Base-by-base conservation (phyloP, 2,329 filamentous ascomycete species). In the Penicillium sp. region DNA sequence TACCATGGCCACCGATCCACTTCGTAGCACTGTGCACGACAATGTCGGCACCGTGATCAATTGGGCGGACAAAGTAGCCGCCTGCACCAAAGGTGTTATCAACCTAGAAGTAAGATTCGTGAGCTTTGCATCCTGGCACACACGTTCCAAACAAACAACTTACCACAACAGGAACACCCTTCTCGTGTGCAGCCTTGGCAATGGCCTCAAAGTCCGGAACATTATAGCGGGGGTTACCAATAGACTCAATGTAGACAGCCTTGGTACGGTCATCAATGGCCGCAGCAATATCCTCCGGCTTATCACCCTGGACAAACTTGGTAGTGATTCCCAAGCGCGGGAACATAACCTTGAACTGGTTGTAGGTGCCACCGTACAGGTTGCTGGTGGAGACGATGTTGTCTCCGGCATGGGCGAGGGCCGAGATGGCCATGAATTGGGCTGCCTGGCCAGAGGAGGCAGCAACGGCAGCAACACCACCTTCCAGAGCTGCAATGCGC, bases 61-160 rank as follows among this genome's bases (percentile, higher is more conserved):
- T 91, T 35, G 90, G 90, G 6, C 85, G 82, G 59, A 84, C 76
- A 68, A 88, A 94, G 77, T 87, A 96, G 44, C 91, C 90, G 52
- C 90, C 90, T 12, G 90, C 90, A 42, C 90, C 91, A 62, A 96
- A 96, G 7, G 90, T 96, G 76, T 96, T 96, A 74, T 96, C 90
- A 43, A 91, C 85, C 78, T 86, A 57, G 38, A 42, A n/a, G n/a
- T 33, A 15, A 19, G 3, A 22, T 6, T 26, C 4, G n/a, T n/a
- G n/a, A n/a, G n/a, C n/a, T 33, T 34, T 26, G 1, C 5, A 29
- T 19, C 4, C 17, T 8, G n/a, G n/a, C 7, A 4, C 12, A n/a
- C 19, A 61, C 6, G 5, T 22, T 21, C 0, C 8, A 24, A 13
- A 12, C 13, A 22, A 37, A 26, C 10, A n/a, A 61, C 64, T 41